phyloP scores from a whole-genome alignment of 306 rosid genomes.

The Corylus avellana region DNA sequence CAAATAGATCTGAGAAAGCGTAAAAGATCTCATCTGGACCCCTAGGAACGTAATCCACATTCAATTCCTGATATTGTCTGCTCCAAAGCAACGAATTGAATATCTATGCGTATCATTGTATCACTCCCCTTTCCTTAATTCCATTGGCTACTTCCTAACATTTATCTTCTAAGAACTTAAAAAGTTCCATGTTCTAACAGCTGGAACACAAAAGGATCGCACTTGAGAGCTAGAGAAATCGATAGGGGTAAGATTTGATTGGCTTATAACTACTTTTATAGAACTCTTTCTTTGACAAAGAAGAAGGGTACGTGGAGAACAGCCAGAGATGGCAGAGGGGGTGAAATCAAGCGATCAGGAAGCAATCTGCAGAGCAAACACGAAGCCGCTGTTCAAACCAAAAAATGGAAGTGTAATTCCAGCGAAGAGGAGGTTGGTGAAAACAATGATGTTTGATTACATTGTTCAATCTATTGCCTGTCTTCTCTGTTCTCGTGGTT shows the following conservation, averaged over 20 bases:
- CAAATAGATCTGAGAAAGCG: background rate
- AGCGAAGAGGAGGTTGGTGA: conserved; percentile 17
- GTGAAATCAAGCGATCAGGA: background rate
- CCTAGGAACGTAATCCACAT: background rate
- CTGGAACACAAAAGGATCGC: background rate
- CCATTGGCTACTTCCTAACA: too few species aligned
- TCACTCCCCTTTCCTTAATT: background rate
- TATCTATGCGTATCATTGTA: background rate
- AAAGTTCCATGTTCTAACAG: background rate
- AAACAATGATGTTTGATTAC: conserved; percentile 19
- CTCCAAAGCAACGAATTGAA: background rate
- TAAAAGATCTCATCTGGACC: background rate
- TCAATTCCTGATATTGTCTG: background rate
- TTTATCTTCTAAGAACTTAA: background rate
- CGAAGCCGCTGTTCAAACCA: background rate
- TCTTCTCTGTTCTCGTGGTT: background rate
- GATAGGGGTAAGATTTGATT: background rate
- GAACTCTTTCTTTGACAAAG: background rate
- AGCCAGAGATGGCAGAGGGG: background rate
- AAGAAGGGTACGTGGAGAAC: background rate
- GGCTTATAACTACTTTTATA: background rate
- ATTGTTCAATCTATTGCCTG: background rate
- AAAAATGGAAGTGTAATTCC: conserved; percentile 25
- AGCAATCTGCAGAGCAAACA: background rate
- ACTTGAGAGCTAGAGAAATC: background rate